Percentiles rank a stretch among this genome's conserved stretches.
Evolutionary conservation across 2,329 filamentous ascomycete genomes (phyloP).

Genomic region (Zymoseptoria brevis): DNA sequence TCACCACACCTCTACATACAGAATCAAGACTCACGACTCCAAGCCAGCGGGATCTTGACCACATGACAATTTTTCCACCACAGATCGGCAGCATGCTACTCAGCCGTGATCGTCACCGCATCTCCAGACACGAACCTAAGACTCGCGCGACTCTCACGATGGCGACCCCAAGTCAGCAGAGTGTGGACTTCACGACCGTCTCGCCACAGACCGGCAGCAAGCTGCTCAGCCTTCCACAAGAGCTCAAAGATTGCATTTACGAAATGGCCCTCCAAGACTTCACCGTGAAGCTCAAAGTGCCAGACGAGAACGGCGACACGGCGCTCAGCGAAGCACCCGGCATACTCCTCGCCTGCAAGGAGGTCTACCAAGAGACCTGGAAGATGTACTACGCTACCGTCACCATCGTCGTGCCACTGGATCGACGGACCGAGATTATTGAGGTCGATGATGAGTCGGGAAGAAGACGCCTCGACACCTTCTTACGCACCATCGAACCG

Average conservation of each 20-base stretch:
- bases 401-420: background rate
- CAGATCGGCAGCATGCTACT: too few relatives aligned
- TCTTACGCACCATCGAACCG: background rate
- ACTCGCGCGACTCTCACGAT: too few relatives aligned
- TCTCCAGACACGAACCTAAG: too few relatives aligned
- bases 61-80: too few relatives aligned
- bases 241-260: background rate
- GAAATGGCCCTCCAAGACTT: background rate
- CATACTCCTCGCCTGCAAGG: background rate
- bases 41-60: too few relatives aligned
- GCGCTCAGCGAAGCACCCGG: background rate
- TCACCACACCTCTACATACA: too few relatives aligned
- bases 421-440: too few relatives aligned
- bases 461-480: background rate
- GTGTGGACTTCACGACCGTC: background rate
- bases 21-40: too few relatives aligned
- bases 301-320: background rate
- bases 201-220: background rate
- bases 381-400: background rate
- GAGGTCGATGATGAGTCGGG: background rate
- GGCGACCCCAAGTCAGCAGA: background rate
- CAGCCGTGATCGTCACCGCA: too few relatives aligned
- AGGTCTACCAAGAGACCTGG: background rate
- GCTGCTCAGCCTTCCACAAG: background rate
- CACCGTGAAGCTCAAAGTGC: background rate